Conservation (phyloP, 352 stramenopile genomes). For the Globisporangium carolinianum region DNA sequence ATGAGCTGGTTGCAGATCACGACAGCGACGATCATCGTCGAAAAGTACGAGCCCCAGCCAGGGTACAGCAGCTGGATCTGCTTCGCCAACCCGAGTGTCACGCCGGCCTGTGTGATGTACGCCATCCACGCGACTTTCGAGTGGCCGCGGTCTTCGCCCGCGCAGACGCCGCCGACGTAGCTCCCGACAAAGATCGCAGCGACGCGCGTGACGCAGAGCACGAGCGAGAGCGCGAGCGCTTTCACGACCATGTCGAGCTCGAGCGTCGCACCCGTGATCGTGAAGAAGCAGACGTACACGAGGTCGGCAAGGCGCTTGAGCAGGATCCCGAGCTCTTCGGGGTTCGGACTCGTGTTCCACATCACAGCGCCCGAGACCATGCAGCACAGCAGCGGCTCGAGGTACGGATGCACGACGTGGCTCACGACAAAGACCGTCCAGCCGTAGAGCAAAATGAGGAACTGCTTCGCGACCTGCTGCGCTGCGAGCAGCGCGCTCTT, state of each 20-base stretch:
- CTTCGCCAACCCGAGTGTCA: conserved; percentile 63
- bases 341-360: conserved; percentile 53
- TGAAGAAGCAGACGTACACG: conserved; percentile 75
- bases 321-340: conserved; percentile 45
- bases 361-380: conserved; percentile 62
- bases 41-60: conserved; percentile 64
- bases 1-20: conserved; percentile 69
- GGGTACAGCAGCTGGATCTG: conserved; percentile 66
- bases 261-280: conserved; percentile 55
- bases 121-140: conserved; percentile 60
- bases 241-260: conserved; percentile 63
- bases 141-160: conserved; percentile 35
- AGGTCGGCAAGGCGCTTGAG: conserved; percentile 46
- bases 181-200: conserved; percentile 54
- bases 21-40: conserved; percentile 65
- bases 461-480: conserved; percentile 42
- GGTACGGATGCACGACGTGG: conserved; percentile 51
- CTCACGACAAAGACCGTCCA: conserved; percentile 55
- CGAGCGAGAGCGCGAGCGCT: conserved; percentile 39
- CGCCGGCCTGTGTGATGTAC: conserved; percentile 66
- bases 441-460: conserved; percentile 51
- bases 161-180: conserved; percentile 38
- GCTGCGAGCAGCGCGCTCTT: conserved; percentile 36
- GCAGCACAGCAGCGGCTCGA: conserved; percentile 58
- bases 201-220: conserved; percentile 47